Evolutionary conservation across 306 rosid species (phyloP), one percentile per base, ranked within the genome.

Genomic region (Chamaecrista fasciculata): DNA sequence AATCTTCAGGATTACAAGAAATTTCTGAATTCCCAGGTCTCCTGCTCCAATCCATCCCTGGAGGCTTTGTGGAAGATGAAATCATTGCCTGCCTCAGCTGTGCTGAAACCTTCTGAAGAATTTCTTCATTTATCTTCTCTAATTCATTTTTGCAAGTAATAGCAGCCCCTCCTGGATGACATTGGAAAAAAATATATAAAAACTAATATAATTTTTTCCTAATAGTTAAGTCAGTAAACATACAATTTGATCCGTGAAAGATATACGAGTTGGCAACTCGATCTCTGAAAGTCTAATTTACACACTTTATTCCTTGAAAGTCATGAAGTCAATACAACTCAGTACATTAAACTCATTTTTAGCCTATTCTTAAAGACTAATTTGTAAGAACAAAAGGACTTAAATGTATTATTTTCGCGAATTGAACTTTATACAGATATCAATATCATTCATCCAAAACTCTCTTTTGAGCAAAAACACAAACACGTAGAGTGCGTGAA

Each of bases 11-110:
- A 46, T 51, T 58, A 66, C 76, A 77, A 28, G 70, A 72, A 55
- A 85, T 79, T 47, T 80, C 87, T 8, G 90, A 76, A 33, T 63
- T 69, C 71, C 86, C 91, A n/a, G 81, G 76, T 64, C 71, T 75
- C 86, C 84, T 90, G 82, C 97, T 93, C 98, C 98, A 93, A 80
- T 93, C 98, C 98, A 93, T 88, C 77, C 97, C 87, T 40, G 84
- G 84, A 69, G 80, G 82, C 81, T 79, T 86, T 44, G 65, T 69
- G 63, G 85, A 77, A 73, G 87, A 66, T 33, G 40, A 18, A 58
- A 85, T 18, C 89, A 93, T 90, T 6, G 89, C 77, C 78, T 85
- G 77, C 82, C 96, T 85, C 70, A 93, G 82, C 78, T 90, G 96
- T 20, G 82, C 81, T 8, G 98, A 85, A 57, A 93, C 90, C 51